Evolutionary conservation across 2,329 filamentous ascomycete genomes (phyloP).

Genomic region (Escovopsis sp.): DNA sequence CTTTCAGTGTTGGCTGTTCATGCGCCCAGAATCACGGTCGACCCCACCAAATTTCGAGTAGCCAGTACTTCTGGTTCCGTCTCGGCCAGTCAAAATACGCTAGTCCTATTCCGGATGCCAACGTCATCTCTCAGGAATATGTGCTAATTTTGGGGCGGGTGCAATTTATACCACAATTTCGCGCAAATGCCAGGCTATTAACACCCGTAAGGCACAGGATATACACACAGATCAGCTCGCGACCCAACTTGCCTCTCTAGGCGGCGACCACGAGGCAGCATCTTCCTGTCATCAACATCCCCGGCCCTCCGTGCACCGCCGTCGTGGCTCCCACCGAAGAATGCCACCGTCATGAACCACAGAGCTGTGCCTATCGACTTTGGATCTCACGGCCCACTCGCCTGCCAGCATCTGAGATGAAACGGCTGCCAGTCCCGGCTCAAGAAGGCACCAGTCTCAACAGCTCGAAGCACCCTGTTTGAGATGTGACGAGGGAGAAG

Average conservation of each 20-base stretch:
- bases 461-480: slow-evolving; percentile 2
- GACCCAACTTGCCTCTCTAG: background rate
- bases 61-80: background rate
- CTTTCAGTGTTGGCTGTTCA: background rate
- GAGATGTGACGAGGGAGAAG: slow-evolving; percentile 15
- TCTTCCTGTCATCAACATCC: background rate
- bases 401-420: background rate
- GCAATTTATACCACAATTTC: too few species aligned
- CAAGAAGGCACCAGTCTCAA: too few species aligned
- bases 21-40: background rate
- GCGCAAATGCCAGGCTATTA: too few species aligned
- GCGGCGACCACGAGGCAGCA: background rate
- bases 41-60: slow-evolving; percentile 1
- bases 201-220: background rate
- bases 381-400: slow-evolving; percentile 1
- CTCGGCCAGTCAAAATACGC: background rate
- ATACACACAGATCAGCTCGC: too few species aligned
- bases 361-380: slow-evolving; percentile 1
- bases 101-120: slow-evolving; percentile 2
- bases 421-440: background rate
- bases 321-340: slow-evolving; percentile 1
- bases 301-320: background rate
- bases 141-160: too few species aligned
- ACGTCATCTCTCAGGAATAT: background rate
- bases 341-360: slow-evolving; percentile 5